Evolutionary conservation across 352 stramenopile genomes (phyloP).

Genomic region (Phytopythium helicoides): DNA sequence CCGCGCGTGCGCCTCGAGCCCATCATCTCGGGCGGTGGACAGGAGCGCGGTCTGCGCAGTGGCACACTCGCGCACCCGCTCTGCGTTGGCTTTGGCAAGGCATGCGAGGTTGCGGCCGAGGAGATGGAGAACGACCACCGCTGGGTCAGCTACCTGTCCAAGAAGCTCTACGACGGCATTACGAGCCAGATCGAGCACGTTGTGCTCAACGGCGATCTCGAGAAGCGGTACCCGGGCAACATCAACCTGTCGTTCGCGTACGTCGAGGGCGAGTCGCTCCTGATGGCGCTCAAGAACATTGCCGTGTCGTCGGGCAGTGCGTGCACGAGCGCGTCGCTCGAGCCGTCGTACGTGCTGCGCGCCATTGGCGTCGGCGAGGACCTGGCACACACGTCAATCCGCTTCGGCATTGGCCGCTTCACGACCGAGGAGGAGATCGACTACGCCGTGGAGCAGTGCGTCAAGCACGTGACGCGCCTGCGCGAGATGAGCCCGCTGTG

Average conservation of each 20-base stretch:
- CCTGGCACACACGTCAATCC: conserved; percentile 98
- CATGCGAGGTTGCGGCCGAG: conserved; percentile 89
- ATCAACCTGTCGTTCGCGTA: conserved; percentile 99
- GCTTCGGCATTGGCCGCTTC: conserved; percentile 97
- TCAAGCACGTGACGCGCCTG: conserved; percentile 95
- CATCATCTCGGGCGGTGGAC: conserved; percentile 97
- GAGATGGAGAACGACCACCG: conserved; percentile 96
- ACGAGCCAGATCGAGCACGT: conserved; percentile 88
- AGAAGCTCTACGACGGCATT: conserved; percentile 92
- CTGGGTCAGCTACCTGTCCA: conserved; percentile 94
- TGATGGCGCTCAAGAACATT: conserved; percentile 99
- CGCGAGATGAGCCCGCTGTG: conserved; percentile 99
- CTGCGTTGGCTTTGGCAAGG: conserved; percentile 87
- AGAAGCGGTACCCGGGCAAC: conserved; percentile 94
- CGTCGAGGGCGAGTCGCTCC: conserved; percentile 98
- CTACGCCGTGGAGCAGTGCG: conserved; percentile 93
- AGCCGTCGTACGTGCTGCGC: conserved; percentile 98
- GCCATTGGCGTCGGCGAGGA: conserved; percentile 99
- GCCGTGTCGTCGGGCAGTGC: conserved; percentile 96
- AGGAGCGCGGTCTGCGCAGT: conserved; percentile 96
- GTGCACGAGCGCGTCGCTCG: conserved; percentile 96
- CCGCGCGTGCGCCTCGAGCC: conserved; percentile 97
- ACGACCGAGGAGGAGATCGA: conserved; percentile 98
- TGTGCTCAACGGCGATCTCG: conserved; percentile 95
- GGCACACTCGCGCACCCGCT: conserved; percentile 84